Evolutionary conservation across 2,329 filamentous ascomycete genomes (phyloP).

Genomic region (Pseudogymnoascus sp.): DNA sequence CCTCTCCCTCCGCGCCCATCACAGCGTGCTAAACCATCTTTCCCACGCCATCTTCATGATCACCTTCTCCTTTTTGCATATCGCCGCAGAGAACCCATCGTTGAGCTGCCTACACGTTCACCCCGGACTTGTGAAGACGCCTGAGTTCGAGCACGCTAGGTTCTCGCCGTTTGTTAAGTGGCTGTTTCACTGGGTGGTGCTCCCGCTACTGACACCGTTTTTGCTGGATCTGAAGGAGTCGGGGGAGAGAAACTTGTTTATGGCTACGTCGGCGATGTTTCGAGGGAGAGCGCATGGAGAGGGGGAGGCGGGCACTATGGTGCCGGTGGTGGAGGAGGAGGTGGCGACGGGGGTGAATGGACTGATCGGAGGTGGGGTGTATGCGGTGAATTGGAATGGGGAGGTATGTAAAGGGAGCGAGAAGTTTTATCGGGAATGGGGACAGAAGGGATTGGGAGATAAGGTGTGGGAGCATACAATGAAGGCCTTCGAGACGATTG

Average conservation of each 20-base stretch:
- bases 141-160: conserved; percentile 22
- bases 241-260: conserved; percentile 28
- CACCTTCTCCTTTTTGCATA: conserved; percentile 28
- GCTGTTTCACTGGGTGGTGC: conserved; percentile 22
- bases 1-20: conserved; percentile 26
- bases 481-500: conserved; percentile 21
- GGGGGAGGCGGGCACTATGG: background rate
- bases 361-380: conserved; percentile 23
- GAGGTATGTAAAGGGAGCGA: conserved; percentile 18
- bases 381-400: conserved; percentile 19
- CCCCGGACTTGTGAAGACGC: conserved; percentile 30
- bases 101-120: conserved; percentile 27
- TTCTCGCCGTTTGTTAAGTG: conserved; percentile 28
- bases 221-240: conserved; percentile 24
- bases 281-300: conserved; percentile 15
- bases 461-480: conserved; percentile 23
- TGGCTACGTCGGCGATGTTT: conserved; percentile 18
- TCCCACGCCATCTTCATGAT: conserved; percentile 28
- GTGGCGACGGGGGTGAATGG: conserved; percentile 20
- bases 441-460: conserved; percentile 13
- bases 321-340: background rate
- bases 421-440: conserved; percentile 16
- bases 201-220: conserved; percentile 22
- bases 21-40: conserved; percentile 26
- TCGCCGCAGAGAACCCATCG: conserved; percentile 25